phyloP scores from a whole-genome alignment of 306 rosid genomes.

The Clitoria ternatea region DNA sequence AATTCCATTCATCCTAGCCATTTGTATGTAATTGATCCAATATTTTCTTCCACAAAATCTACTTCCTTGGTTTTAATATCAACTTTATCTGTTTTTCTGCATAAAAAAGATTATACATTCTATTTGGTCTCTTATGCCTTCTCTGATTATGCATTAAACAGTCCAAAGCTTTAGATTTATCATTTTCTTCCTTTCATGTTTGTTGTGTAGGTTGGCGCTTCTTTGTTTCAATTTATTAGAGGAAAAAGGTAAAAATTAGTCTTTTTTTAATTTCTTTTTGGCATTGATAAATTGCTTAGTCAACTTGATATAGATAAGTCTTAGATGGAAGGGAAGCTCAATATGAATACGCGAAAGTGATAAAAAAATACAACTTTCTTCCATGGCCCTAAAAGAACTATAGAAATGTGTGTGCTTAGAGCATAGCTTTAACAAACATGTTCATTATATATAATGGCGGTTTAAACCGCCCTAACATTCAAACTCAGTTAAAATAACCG shows the following conservation, averaged over 20 bases:
- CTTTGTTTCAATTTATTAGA: constrained; percentile 68
- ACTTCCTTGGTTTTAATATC: background rate
- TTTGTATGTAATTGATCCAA: background rate
- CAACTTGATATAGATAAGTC: background rate
- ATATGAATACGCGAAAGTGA: too few species aligned
- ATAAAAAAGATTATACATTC: background rate
- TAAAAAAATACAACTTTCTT: too few species aligned
- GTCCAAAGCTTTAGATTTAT: background rate
- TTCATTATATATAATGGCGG: too few species aligned
- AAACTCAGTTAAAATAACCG: too few species aligned
- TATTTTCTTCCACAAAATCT: too few species aligned
- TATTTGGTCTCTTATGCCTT: constrained; percentile 9
- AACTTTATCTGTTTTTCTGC: background rate
- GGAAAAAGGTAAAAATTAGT: constrained; percentile 66
- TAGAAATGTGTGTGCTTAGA: too few species aligned
- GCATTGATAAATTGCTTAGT: constrained; percentile 18
- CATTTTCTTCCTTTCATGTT: constrained; percentile 22
- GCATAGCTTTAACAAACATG: too few species aligned
- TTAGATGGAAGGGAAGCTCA: constrained; percentile 1
- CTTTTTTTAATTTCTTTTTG: constrained; percentile 18
- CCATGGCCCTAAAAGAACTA: too few species aligned
- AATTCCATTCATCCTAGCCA: background rate
- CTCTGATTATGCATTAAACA: constrained; percentile 1
- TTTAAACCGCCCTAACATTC: too few species aligned
- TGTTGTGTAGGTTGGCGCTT: constrained; percentile 77